A percentile compares a stretch with the other conserved stretches of the same genome.
phyloP scores from a whole-genome alignment of 331 rosid genomes.

The Arachis monticola region DNA sequence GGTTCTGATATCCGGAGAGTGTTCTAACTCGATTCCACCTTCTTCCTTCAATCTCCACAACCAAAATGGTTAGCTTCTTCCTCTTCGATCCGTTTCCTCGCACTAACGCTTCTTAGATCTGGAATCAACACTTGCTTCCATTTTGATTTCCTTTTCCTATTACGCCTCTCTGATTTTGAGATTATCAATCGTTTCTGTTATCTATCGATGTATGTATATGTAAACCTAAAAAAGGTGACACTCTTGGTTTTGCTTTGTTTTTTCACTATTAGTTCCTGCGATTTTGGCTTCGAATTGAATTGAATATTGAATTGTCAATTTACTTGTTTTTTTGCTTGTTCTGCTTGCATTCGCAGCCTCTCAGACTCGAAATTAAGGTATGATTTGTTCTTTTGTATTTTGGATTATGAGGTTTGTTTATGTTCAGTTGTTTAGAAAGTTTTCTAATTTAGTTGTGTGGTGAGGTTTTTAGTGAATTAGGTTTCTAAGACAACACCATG shows the following conservation, averaged over 20 bases:
- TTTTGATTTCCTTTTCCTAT: constrained; percentile 44
- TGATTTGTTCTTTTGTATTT: too few relatives aligned
- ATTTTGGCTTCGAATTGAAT: too few relatives aligned
- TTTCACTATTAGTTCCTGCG: background rate
- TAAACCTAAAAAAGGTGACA: too few relatives aligned
- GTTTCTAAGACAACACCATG: too few relatives aligned
- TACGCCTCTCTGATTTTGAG: background rate
- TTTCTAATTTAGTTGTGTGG: too few relatives aligned
- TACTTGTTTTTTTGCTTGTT: constrained; percentile 26
- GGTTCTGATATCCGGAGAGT: constrained; percentile 47
- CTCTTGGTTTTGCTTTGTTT: constrained; percentile 16
- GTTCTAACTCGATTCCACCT: constrained; percentile 32
- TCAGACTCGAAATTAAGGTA: too few relatives aligned
- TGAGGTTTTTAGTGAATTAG: too few relatives aligned
- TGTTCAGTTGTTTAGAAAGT: too few relatives aligned
- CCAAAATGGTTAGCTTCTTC: constrained; percentile 66
- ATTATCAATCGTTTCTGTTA: constrained; percentile 30
- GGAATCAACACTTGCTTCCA: constrained; percentile 46
- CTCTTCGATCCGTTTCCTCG: constrained; percentile 27
- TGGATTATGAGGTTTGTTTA: too few relatives aligned
- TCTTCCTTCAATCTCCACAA: constrained; percentile 44
- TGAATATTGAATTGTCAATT: constrained; percentile 41
- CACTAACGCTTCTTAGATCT: constrained; percentile 54
- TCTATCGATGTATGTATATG: background rate
- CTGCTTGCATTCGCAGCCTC: too few relatives aligned